Conservation (phyloP, 352 stramenopile genomes). For the Phytophthora melonis region DNA sequence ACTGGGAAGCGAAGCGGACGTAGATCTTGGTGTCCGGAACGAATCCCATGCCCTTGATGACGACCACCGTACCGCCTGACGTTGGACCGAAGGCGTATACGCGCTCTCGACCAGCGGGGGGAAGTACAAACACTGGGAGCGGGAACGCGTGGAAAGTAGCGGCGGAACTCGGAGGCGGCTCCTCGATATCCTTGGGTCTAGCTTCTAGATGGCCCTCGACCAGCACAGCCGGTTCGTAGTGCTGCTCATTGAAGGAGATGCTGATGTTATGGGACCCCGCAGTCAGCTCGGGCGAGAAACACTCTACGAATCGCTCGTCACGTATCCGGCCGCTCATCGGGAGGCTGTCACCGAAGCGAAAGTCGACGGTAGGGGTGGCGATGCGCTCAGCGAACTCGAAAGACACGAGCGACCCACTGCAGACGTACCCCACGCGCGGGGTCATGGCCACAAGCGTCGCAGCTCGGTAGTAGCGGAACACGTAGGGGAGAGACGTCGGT, state of each 20-base stretch:
- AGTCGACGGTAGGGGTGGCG: slow-evolving; percentile 65
- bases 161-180: slow-evolving; percentile 2
- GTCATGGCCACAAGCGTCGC: slow-evolving; percentile 61
- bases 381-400: slow-evolving; percentile 74
- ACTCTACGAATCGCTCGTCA: slow-evolving; percentile 65
- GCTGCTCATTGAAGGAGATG: slow-evolving; percentile 77
- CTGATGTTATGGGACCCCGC: slow-evolving; percentile 53
- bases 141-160: slow-evolving; percentile 62
- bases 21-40: slow-evolving; percentile 71
- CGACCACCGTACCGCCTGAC: slow-evolving; percentile 54
- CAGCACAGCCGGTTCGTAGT: slow-evolving; percentile 52
- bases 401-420: slow-evolving; percentile 65
- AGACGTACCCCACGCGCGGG: slow-evolving; percentile 66
- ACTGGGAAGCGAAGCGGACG: slow-evolving; percentile 65
- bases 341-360: slow-evolving; percentile 60
- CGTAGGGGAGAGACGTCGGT: slow-evolving; percentile 54
- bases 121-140: slow-evolving; percentile 66
- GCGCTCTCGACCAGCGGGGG: slow-evolving; percentile 43
- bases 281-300: slow-evolving; percentile 63
- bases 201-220: slow-evolving; percentile 1
- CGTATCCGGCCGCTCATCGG: slow-evolving; percentile 45
- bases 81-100: slow-evolving; percentile 64
- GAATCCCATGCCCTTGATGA: slow-evolving; percentile 69
- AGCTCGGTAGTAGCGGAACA: slow-evolving; percentile 67
- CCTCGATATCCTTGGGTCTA: neutral